phyloP scores from a whole-genome alignment of 202 grass and related monocot genomes.

The Alloteropsis angusta region DNA sequence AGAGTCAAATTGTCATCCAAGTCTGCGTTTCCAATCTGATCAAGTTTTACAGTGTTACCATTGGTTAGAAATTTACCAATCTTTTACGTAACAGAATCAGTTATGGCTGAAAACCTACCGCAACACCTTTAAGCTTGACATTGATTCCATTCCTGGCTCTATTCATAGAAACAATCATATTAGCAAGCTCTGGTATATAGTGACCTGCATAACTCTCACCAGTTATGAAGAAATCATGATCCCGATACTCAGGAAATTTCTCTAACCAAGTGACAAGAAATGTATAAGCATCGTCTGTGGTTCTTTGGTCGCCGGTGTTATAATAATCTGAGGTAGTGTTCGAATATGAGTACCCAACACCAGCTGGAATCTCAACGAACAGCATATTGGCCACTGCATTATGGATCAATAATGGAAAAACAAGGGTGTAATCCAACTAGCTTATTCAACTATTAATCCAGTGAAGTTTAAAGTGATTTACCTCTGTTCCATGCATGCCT shows the following conservation, averaged over 20 bases:
- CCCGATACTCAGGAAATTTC: conserved; percentile 38
- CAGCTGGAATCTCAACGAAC: conserved; percentile 51
- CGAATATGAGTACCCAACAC: conserved; percentile 67
- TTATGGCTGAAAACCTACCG: conserved; percentile 40
- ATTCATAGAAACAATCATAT: conserved; percentile 45
- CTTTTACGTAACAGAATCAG: conserved; percentile 17
- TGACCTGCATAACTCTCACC: conserved; percentile 60
- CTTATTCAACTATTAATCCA: conserved; percentile 17
- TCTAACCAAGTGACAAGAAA: conserved; percentile 58
- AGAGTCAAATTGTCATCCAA: conserved; percentile 40
- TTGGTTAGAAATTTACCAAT: conserved; percentile 19
- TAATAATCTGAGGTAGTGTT: conserved; percentile 77
- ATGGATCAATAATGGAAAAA: conserved; percentile 10
- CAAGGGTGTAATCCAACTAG: conserved; percentile 1
- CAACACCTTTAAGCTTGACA: conserved; percentile 54
- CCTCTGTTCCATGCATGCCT: conserved; percentile 55
- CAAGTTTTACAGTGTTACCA: conserved; percentile 7
- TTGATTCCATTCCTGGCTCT: conserved; percentile 9
- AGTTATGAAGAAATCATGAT: conserved; percentile 54
- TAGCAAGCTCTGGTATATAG: conserved; percentile 53
- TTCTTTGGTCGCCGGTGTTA: conserved; percentile 43
- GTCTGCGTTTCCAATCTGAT: conserved; percentile 61
- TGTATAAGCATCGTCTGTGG: conserved; percentile 34
- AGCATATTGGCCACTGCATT: conserved; percentile 58
- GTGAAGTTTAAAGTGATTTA: conserved; percentile 11